These are phyloP conservation scores for Colletotrichum phormii DNA, from an alignment of 2,329 filamentous ascomycete species.

Conservation along the genomic window DNA sequence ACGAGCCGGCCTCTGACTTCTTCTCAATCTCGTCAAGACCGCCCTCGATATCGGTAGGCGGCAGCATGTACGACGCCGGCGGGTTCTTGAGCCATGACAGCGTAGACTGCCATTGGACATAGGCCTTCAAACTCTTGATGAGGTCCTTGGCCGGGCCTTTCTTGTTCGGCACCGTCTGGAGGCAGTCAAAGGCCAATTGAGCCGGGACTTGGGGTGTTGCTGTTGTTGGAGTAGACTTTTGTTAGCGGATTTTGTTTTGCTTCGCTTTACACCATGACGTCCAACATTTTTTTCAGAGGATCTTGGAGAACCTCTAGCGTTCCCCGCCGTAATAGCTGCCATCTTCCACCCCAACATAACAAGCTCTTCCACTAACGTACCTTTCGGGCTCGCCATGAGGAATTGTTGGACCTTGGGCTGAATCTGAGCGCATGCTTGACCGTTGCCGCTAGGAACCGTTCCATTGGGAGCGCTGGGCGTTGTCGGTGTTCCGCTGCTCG, in stretches of 20 bases:
- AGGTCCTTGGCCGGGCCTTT: constrained; percentile 48
- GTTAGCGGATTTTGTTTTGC: not conserved
- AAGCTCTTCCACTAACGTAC: not conserved
- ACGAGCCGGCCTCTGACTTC: constrained; percentile 55
- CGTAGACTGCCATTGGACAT: constrained; percentile 61
- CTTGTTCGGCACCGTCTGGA: constrained; percentile 53
- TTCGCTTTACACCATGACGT: no score
- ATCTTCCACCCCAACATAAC: not conserved
- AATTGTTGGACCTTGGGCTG: constrained; percentile 10
- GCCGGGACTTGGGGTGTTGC: constrained; percentile 49
- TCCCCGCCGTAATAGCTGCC: not conserved
- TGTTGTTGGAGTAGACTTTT: constrained; percentile 32
- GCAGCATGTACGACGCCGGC: constrained; percentile 61
- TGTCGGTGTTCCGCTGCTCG: constrained; percentile 4
- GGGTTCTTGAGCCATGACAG: constrained; percentile 62
- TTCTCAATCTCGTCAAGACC: constrained; percentile 57
- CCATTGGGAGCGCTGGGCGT: constrained; percentile 2
- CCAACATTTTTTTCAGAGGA: not conserved
- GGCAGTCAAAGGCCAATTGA: constrained; percentile 50
- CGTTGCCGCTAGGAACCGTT: not conserved
- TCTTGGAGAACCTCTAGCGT: not conserved
- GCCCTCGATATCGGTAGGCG: constrained; percentile 59
- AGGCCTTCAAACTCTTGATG: constrained; percentile 52
- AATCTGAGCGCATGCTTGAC: constrained; percentile 20
- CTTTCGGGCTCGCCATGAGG: constrained; percentile 25